Base-by-base conservation (phyloP, 768 basidiomycete genomes). In the Xerocomus brunneocitrinus region DNA sequence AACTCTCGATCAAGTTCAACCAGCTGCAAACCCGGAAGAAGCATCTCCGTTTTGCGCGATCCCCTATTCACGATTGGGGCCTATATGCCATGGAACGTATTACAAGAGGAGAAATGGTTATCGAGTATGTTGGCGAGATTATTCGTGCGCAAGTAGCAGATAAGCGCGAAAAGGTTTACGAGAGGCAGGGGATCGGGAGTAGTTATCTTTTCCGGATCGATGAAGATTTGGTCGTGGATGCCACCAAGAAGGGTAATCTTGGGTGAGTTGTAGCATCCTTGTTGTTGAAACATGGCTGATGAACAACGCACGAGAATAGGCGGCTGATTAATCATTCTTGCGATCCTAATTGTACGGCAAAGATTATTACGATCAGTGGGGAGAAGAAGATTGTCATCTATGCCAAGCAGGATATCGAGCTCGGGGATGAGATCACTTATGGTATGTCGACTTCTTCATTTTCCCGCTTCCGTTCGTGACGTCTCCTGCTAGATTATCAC, bases 371-470 rank as follows among this genome's bases (percentile, higher is more conserved):
- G 57, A 91, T 93, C 68, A 93, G 79, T 64, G 86, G 89, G 41
- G 90, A 89, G 73, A 94, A 94, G 79, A 94, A 97, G 81, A 99
- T 99, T 63, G 97, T 99, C 66, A 99, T 99, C 49, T 99, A 99
- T 69, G 97, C 97, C 31, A 97, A 98, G 72, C 84, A 91, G 62
- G 90, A 90, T 61, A 94, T 99, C 63, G 89, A 95, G 61, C 84
- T 95, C 24, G 97, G 97, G 48, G 94, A 97, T 65, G 97, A 99
- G 74, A 95, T 98, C 65, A 97, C 95, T 49, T 95, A 97, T 74
- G 91, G 90, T 91, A 60, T 52, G 85, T 74, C n/a, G 8, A 19
- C 3, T n/a, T 6, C 4, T 39, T 44, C 25, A 30, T 27, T 4
- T 24, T 34, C 41, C 10, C 12, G 12, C 34, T 14, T 12, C 31